Percentiles rank a stretch among this genome's conserved stretches.
Conservation (phyloP, 305 asterid species). For the Ajuga reptans region DNA sequence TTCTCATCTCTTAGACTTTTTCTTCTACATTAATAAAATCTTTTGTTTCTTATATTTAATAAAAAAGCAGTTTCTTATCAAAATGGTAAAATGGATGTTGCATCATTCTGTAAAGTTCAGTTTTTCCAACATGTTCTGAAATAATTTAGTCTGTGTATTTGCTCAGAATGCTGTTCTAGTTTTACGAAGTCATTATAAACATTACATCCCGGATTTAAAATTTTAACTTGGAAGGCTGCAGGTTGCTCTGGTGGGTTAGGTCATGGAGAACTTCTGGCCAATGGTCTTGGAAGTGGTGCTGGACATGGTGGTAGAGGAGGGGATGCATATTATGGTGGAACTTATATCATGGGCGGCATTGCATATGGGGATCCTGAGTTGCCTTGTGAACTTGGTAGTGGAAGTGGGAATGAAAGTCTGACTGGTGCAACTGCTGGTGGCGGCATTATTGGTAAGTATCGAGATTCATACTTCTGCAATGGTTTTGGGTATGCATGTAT, state of each 20-base stretch:
- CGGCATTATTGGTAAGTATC: constrained; percentile 63
- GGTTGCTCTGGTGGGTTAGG: constrained; percentile 84
- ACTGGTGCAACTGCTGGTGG: constrained; percentile 70
- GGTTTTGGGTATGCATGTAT: not conserved
- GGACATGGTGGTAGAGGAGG: constrained; percentile 98
- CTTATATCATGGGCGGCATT: constrained; percentile 54
- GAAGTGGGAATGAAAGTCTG: constrained; percentile 73
- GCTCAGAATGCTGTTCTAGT: not conserved
- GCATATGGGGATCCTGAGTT: constrained; percentile 61
- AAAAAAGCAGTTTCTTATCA: too few relatives aligned
- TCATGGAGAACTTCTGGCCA: constrained; percentile 57
- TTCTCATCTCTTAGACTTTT: too few relatives aligned
- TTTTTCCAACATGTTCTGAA: too few relatives aligned
- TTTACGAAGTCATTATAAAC: constrained; percentile 1
- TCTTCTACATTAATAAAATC: too few relatives aligned
- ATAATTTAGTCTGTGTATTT: not conserved
- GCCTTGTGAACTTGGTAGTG: constrained; percentile 92
- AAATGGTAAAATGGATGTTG: not conserved
- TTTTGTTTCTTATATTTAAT: too few relatives aligned
- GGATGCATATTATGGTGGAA: constrained; percentile 59
- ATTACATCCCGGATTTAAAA: constrained; percentile 19
- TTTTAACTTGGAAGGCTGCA: constrained; percentile 35
- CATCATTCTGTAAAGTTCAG: not conserved
- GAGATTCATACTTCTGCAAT: constrained; percentile 7
- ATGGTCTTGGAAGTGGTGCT: constrained; percentile 75